phyloP scores from a whole-genome alignment of 2,329 filamentous ascomycete genomes.

The Neopestalotiopsis rosae region DNA sequence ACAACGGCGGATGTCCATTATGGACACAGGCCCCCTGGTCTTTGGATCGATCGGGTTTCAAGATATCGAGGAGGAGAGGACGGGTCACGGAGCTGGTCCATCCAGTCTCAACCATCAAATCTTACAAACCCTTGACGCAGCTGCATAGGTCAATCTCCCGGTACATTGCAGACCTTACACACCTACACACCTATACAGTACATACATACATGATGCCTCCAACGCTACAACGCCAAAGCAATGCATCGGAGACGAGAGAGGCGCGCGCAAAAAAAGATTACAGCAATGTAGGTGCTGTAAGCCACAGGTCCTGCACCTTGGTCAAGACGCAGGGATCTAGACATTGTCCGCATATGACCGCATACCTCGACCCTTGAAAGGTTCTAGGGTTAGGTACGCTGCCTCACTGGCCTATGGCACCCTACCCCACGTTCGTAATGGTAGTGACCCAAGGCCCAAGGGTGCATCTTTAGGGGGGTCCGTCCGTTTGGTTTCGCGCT shows the following conservation, averaged over 20 bases:
- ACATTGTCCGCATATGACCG: background rate
- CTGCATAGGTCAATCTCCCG: background rate
- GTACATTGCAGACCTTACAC: background rate
- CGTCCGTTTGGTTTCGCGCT: conserved; percentile 3
- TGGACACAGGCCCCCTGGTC: background rate
- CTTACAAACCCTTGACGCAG: background rate
- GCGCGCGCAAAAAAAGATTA: background rate
- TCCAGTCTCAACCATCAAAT: background rate
- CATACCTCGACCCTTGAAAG: background rate
- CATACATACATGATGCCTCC: too few relatives aligned
- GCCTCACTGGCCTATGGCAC: background rate
- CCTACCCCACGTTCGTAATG: background rate
- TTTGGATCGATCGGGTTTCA: conserved; percentile 2
- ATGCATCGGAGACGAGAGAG: background rate
- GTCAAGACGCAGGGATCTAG: background rate
- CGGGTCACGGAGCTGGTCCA: background rate
- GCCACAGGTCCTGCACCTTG: background rate
- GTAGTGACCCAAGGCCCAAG: background rate
- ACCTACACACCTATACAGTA: background rate
- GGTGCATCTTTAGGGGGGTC: background rate
- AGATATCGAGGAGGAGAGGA: background rate
- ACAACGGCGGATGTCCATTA: background rate
- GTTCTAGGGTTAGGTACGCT: background rate
- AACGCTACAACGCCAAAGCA: background rate
- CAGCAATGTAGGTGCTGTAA: background rate